A percentile compares a stretch with the other conserved stretches of the same genome.
These are phyloP conservation scores for Globisporangium echinulatum DNA, from an alignment of 352 stramenopile species.

Conservation along the genomic window DNA sequence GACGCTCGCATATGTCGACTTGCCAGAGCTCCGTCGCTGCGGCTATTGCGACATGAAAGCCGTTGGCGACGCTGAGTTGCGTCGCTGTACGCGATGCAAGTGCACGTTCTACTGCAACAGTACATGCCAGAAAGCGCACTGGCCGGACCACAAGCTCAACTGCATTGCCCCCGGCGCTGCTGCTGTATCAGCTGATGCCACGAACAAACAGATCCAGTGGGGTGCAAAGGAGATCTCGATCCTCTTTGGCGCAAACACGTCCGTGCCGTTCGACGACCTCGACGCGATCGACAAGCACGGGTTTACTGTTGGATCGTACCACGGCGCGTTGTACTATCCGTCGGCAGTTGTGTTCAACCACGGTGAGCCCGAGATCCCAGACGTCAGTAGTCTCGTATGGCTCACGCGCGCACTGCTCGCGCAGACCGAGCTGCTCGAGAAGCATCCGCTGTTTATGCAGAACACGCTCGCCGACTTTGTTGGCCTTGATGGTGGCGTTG, in stretches of 20 bases:
- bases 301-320: constrained; percentile 36
- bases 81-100: constrained; percentile 79
- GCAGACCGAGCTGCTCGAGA: constrained; percentile 58
- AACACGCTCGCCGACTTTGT: constrained; percentile 53
- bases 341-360: constrained; percentile 67
- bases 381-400: constrained; percentile 62
- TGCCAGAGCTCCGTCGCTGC: constrained; percentile 61
- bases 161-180: constrained; percentile 40
- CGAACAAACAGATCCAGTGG: constrained; percentile 74
- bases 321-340: constrained; percentile 49
- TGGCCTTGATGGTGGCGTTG: constrained; percentile 39
- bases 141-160: constrained; percentile 81
- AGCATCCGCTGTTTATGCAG: constrained; percentile 70
- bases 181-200: too few species aligned
- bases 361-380: constrained; percentile 57
- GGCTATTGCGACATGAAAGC: constrained; percentile 77
- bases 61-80: constrained; percentile 43
- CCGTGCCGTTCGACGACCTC: constrained; percentile 75
- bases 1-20: constrained; percentile 67
- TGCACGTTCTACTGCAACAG: constrained; percentile 81
- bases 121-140: constrained; percentile 66
- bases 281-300: constrained; percentile 59
- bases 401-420: constrained; percentile 58
- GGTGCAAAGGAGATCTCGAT: constrained; percentile 81
- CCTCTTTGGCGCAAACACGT: constrained; percentile 58